Evolutionary conservation across 176 grass and related monocot genomes (phyloP).

Genomic region (Rhynchospora pubera): DNA sequence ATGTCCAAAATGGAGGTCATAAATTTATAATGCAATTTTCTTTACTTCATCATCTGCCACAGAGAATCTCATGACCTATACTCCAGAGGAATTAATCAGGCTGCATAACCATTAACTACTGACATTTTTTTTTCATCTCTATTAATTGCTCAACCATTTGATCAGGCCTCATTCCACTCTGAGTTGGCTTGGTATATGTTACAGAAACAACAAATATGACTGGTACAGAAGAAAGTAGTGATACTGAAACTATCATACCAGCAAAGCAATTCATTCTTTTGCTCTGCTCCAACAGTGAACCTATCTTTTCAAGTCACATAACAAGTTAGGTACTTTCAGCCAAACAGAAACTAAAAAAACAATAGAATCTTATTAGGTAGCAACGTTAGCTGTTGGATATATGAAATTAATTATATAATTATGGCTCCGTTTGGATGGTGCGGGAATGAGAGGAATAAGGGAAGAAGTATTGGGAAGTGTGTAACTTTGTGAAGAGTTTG

Average conservation of each 20-base stretch:
- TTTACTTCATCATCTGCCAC: background rate
- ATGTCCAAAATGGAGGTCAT: background rate
- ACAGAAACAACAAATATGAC: background rate
- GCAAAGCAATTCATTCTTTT: background rate
- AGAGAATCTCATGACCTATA: background rate
- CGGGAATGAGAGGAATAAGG: too few species aligned
- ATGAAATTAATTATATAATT: background rate
- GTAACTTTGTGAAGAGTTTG: too few species aligned
- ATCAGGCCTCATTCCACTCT: background rate
- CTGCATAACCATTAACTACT: background rate
- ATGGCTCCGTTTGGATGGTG: too few species aligned
- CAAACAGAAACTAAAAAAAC: background rate
- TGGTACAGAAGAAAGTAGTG: background rate
- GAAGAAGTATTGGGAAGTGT: too few species aligned
- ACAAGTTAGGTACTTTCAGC: background rate
- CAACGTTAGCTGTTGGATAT: background rate
- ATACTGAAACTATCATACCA: background rate
- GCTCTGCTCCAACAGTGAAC: background rate
- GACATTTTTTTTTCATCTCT: background rate
- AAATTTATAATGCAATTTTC: background rate
- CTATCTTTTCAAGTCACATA: background rate
- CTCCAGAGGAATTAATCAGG: background rate
- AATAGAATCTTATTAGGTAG: background rate
- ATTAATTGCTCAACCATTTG: slow-evolving; percentile 1
- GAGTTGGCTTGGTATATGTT: background rate